Evolutionary conservation across 768 basidiomycete species (phyloP).

Genomic region (Xerocomus spinulosus): DNA sequence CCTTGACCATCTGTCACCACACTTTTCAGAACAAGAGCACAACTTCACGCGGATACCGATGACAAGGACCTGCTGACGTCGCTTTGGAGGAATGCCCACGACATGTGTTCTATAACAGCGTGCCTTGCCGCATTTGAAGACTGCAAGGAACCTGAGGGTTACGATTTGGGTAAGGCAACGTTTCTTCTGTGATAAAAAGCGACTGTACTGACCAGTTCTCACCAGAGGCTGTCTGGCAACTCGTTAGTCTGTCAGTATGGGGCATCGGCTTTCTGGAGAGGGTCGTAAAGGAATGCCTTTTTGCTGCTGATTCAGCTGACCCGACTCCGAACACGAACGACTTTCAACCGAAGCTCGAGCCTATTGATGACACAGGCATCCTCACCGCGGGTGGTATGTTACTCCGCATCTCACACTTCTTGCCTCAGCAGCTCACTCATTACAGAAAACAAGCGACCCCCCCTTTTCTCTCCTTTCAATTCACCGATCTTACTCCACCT

Average conservation of each 20-base stretch:
- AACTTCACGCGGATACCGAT: constrained; percentile 21
- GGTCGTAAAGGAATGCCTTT: constrained; percentile 52
- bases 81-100: constrained; percentile 60
- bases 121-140: constrained; percentile 62
- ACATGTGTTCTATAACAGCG: constrained; percentile 60
- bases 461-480: constrained; percentile 21
- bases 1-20: constrained; percentile 4
- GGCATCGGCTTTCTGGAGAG: constrained; percentile 55
- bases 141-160: constrained; percentile 55
- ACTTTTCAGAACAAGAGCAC: constrained; percentile 31
- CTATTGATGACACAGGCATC: constrained; percentile 23
- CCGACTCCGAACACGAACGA: constrained; percentile 8
- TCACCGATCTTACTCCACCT: constrained; percentile 53
- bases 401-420: constrained; percentile 30
- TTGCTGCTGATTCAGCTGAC: constrained; percentile 27
- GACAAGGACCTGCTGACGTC: constrained; percentile 40
- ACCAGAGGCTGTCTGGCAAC: constrained; percentile 69
- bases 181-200: background rate
- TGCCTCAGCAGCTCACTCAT: constrained; percentile 36
- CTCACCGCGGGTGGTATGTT: constrained; percentile 24
- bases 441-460: constrained; percentile 15
- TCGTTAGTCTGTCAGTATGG: constrained; percentile 62
- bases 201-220: constrained; percentile 6
- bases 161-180: constrained; percentile 53
- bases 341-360: constrained; percentile 24